Evolutionary conservation across 768 basidiomycete genomes (phyloP), one percentile per base, ranked within the genome.

Genomic region (Holtermannia corniformis): DNA sequence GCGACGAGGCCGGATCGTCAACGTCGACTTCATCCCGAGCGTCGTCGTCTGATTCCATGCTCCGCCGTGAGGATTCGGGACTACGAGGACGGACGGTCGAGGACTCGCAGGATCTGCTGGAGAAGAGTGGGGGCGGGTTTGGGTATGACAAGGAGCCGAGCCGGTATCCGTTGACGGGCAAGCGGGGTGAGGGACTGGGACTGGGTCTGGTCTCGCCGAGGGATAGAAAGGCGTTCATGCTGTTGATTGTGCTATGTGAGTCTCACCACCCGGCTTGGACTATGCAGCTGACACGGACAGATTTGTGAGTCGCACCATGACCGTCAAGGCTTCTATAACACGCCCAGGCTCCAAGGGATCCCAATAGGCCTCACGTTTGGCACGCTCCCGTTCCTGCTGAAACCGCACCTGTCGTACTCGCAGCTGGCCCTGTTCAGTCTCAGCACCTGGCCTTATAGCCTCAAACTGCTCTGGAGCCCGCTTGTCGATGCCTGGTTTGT

Each of bases 391-490:
- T 97, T 97, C 77, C 82, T 97, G 73, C 80, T 97, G 50, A 86
- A 87, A 74, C 84, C 95, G 65, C 86, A 93, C 73, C 73, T 99
- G 56, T 95, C 93, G 26, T 99, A 99, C 76, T 93, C 91, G 28
- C 90, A 97, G 74, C 80, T 99, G 52, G 93, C 85, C 57, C 81
- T 91, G 7, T 96, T 99, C 75, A 86, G 90, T 41, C 77, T 99
- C 23, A 84, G 88, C 45, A 85, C 83, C 20, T 72, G 68, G 68
- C 72, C 72, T 25, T 99, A 97, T 76, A 95, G 90, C 20, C 81
- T 99, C 64, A 99, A 99, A 75, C 73, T 99, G 56, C 72, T 97
- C 59, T 97, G 93, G 92, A 93, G 90, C 5, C 95, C 95, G 48
- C 85, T 99, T 56, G 89, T 99, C 50, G 95, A 99, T 67, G 87